Evolutionary conservation across 352 stramenopile genomes (phyloP), one percentile per base, ranked within the genome.

Genomic region (Globisporangium nagaii): DNA sequence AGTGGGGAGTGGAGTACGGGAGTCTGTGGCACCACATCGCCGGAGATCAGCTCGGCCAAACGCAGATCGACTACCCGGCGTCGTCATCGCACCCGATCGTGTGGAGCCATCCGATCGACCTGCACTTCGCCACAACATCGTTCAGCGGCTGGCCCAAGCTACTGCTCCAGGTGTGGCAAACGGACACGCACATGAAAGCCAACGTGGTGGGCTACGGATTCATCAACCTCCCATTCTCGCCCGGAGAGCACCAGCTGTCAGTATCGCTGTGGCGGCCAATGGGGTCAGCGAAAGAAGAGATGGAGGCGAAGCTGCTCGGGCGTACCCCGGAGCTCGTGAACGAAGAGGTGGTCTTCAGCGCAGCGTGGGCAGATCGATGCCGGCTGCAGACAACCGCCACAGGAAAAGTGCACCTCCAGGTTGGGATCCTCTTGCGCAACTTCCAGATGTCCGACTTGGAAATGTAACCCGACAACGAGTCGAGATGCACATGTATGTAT

Each of bases 91-190:
- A 73, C 10, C 56, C 69, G 8, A 53, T 73, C 13, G 59, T 86
- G 9, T 89, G 80, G 78, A 64, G 62, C 19, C 75, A 91, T 39
- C 80, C 80, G 5, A 69, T 91, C 24, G 78, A 88, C 60, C 60
- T 89, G 28, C 80, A 90, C 56, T 81, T 87, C 19, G 66, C 65
- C 4, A 80, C 70, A 17, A 71, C 65, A 8, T 70, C 73, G 1
- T 75, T 89, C 27, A 64, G 84, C 15, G 75, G 75, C 20, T 89
- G 80, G 80, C 78, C 80, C 1, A 84, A 79, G 41, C 36, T 88
- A 4, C 37, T 88, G 24, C 60, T 91, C 5, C 76, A 89, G 63
- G 74, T 89, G 13, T 88, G 76, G 76, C 66, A 62, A 35, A 62
- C 70, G 12, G 73, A 90, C 34, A 60, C 63, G 4, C 63, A 62